Evolutionary conservation across 345 rosid species (phyloP).

Genomic region (Geranium brycei): DNA sequence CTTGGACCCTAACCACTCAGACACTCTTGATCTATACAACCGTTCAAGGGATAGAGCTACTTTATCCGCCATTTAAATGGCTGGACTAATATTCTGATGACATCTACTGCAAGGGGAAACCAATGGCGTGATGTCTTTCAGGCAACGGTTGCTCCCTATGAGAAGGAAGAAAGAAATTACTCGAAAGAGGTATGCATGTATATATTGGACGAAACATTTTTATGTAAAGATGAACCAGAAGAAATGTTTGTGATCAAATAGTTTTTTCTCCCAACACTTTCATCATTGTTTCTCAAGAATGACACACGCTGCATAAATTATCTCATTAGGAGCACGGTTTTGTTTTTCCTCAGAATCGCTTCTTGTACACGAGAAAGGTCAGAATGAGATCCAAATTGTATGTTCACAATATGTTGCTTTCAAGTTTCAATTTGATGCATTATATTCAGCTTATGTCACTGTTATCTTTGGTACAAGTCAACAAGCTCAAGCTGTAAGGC

Average conservation of each 20-base stretch:
- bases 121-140: no score
- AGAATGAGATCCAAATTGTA: not conserved
- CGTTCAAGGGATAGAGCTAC: constrained; percentile 39
- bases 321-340: not conserved
- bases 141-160: no score
- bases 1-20: constrained; percentile 63
- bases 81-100: not conserved
- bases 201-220: not conserved
- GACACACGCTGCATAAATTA: not conserved
- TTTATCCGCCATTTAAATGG: constrained; percentile 22
- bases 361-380: not conserved
- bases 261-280: not conserved
- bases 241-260: not conserved
- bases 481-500: no score
- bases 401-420: not conserved
- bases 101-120: no score
- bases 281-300: not conserved
- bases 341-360: not conserved
- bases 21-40: constrained; percentile 59
- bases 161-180: not conserved
- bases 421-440: no score
- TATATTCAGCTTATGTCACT: no score
- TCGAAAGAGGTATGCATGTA: not conserved
- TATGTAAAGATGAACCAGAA: not conserved
- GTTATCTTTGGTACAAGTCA: no score